phyloP scores from a whole-genome alignment of 2,329 filamentous ascomycete species.

The Hypoxylon sp. region DNA sequence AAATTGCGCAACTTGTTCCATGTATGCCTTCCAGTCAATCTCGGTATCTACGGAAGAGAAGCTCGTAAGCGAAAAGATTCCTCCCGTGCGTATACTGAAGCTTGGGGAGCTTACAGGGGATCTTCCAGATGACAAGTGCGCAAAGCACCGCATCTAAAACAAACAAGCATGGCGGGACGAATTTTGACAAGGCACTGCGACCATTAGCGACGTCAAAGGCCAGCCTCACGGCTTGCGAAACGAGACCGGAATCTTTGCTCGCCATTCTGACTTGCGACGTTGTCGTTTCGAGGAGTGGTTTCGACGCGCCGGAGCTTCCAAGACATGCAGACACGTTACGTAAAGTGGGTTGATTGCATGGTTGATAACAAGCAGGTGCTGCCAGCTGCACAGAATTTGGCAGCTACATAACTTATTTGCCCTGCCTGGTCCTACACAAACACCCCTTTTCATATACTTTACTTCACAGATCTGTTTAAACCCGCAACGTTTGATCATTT shows the following conservation, averaged over 20 bases:
- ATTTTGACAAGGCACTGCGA: slow-evolving; percentile 64
- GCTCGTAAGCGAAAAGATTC: slow-evolving; percentile 1
- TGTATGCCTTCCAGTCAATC: slow-evolving; percentile 98
- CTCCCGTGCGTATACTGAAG: background rate
- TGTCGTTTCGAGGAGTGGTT: slow-evolving; percentile 13
- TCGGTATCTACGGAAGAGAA: slow-evolving; percentile 78
- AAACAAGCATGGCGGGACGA: slow-evolving; percentile 74
- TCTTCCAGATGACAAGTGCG: slow-evolving; percentile 80
- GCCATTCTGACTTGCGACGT: slow-evolving; percentile 45
- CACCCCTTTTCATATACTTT: background rate
- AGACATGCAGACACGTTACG: slow-evolving; percentile 33
- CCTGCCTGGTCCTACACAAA: background rate
- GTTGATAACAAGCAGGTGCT: slow-evolving; percentile 17
- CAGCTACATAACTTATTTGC: background rate
- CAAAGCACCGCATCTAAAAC: slow-evolving; percentile 80
- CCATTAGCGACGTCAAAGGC: slow-evolving; percentile 64
- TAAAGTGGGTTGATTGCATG: slow-evolving; percentile 25
- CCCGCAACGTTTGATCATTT: background rate
- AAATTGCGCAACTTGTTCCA: slow-evolving; percentile 90
- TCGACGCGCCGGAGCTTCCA: slow-evolving; percentile 28
- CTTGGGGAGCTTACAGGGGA: slow-evolving; percentile 77
- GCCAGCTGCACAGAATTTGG: slow-evolving; percentile 4
- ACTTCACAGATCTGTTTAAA: background rate
- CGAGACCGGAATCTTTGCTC: slow-evolving; percentile 44
- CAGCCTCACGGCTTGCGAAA: slow-evolving; percentile 51